Conservation (phyloP, 345 rosid genomes). For the Excoecaria agallocha region DNA sequence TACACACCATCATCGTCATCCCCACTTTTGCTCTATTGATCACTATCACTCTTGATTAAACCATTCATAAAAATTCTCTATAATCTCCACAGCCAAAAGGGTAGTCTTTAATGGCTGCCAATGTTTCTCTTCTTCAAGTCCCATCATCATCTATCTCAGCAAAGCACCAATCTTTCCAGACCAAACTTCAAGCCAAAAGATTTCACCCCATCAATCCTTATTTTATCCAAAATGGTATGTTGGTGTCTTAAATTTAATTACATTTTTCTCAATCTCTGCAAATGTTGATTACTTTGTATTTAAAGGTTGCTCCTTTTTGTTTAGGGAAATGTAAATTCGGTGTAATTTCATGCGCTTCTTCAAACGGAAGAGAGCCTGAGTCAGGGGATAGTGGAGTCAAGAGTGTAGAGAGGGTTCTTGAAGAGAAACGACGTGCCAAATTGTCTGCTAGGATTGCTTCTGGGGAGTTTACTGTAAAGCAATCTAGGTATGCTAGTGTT, state of each 20-base stretch:
- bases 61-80: neutral
- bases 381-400: conserved; percentile 37
- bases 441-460: conserved; percentile 79
- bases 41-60: neutral
- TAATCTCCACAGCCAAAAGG: neutral
- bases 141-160: conserved; percentile 18
- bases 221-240: neutral
- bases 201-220: conserved; percentile 3
- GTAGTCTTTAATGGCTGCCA: conserved; percentile 28
- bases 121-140: conserved; percentile 29
- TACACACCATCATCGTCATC: neutral
- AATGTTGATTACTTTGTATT: neutral
- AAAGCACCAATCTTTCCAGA: neutral
- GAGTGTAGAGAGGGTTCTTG: conserved; percentile 44
- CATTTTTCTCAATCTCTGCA: neutral
- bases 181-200: conserved; percentile 9
- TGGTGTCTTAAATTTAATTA: neutral
- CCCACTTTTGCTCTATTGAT: neutral
- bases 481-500: conserved; percentile 46
- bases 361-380: conserved; percentile 63
- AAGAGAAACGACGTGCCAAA: conserved; percentile 70
- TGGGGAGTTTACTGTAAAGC: conserved; percentile 68
- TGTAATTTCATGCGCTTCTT: conserved; percentile 36
- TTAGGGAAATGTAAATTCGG: conserved; percentile 27
- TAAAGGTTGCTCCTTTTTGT: neutral